A percentile compares a stretch with the other conserved stretches of the same genome.
Evolutionary conservation across 2,329 filamentous ascomycete genomes (phyloP).

Genomic region (Neonectria sp.): DNA sequence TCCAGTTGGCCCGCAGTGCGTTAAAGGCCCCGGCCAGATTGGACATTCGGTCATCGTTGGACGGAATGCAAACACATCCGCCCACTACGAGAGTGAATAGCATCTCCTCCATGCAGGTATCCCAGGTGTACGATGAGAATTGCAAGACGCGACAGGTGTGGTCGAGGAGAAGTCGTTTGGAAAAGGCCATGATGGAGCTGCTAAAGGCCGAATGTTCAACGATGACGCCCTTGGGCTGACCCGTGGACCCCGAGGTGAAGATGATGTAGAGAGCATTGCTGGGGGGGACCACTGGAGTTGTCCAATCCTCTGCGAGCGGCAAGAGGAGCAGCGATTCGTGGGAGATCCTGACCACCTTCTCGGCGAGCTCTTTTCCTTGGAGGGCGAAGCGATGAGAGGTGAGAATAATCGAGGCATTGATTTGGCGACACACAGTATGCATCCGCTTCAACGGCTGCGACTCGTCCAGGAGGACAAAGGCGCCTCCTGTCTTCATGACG

Average conservation of each 20-base stretch:
- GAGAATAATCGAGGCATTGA: background rate
- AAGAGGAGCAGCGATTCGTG: background rate
- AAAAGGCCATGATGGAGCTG: background rate
- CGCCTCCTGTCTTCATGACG: background rate
- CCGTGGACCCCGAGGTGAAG: background rate
- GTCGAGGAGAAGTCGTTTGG: background rate
- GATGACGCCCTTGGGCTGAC: background rate
- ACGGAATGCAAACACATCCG: background rate
- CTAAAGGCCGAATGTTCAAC: background rate
- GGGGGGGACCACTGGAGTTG: background rate
- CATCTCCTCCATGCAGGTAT: conserved; percentile 5
- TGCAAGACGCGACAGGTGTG: background rate
- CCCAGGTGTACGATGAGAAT: conserved; percentile 4
- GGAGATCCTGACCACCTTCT: background rate
- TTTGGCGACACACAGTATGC: background rate
- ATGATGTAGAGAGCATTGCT: background rate
- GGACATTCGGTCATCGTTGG: background rate
- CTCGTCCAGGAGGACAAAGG: background rate
- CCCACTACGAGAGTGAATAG: background rate
- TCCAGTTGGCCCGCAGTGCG: background rate
- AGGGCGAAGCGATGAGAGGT: background rate
- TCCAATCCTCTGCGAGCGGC: background rate
- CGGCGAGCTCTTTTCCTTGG: background rate
- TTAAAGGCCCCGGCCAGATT: background rate
- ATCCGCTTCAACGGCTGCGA: background rate